Evolutionary conservation across 768 basidiomycete species (phyloP).

Genomic region (Termitomyces bulborhizus): DNA sequence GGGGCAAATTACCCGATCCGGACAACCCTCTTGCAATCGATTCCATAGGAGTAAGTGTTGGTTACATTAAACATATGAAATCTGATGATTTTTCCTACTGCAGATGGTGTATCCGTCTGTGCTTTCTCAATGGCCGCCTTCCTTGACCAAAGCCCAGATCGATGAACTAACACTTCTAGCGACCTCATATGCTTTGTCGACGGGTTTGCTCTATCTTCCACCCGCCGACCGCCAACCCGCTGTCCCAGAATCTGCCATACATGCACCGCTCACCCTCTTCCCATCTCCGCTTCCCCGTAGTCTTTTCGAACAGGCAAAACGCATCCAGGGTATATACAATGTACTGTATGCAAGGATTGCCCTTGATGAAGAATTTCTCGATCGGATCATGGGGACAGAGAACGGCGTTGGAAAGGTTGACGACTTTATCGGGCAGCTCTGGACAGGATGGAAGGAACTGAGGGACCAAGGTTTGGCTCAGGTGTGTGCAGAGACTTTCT

Average conservation of each 20-base stretch:
- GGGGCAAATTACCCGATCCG: too few relatives aligned
- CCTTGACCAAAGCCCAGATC: conserved; percentile 50
- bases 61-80: too few relatives aligned
- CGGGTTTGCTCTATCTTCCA: conserved; percentile 81
- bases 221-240: conserved; percentile 39
- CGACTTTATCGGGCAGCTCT: conserved; percentile 79
- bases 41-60: too few relatives aligned
- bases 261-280: conserved; percentile 85
- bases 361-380: conserved; percentile 72
- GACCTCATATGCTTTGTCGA: conserved; percentile 78
- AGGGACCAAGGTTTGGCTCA: conserved; percentile 53
- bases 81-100: not conserved
- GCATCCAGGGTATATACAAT: conserved; percentile 77
- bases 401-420: conserved; percentile 78
- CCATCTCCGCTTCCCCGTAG: conserved; percentile 80
- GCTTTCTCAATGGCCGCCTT: conserved; percentile 71
- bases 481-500: conserved; percentile 20
- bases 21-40: too few relatives aligned
- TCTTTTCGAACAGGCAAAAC: conserved; percentile 59
- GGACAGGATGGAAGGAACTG: conserved; percentile 79
- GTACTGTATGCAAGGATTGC: conserved; percentile 81
- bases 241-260: conserved; percentile 67
- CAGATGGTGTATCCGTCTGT: conserved; percentile 29
- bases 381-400: conserved; percentile 76
- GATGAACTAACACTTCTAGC: conserved; percentile 57